A percentile compares a stretch with the other conserved stretches of the same genome.
phyloP scores from a whole-genome alignment of 2,329 filamentous ascomycete genomes.

The Sphaceloma murrayae region DNA sequence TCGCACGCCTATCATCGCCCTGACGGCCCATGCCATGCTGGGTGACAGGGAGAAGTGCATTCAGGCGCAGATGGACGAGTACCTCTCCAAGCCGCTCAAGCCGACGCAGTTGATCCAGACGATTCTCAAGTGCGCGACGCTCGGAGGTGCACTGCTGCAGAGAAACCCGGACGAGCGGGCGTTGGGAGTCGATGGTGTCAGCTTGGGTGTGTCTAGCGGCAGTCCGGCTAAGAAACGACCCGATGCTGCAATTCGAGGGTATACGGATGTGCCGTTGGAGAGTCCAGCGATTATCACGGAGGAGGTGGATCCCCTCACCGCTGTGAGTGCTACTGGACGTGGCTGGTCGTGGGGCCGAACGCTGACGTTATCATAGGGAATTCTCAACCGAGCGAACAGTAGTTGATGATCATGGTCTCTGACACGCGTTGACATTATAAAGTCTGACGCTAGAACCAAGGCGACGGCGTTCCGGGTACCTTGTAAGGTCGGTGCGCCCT shows the following conservation, averaged over 20 bases:
- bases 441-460: too few species aligned
- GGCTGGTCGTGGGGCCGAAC: neutral
- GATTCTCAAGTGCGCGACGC: slow-evolving; percentile 89
- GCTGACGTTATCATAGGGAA: slow-evolving; percentile 4
- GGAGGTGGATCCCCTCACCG: slow-evolving; percentile 36
- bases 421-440: too few species aligned
- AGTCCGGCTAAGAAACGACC: slow-evolving; percentile 21
- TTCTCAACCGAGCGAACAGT: slow-evolving; percentile 13
- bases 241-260: slow-evolving; percentile 50
- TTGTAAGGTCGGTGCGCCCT: too few species aligned
- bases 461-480: neutral
- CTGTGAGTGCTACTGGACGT: slow-evolving; percentile 1
- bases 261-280: slow-evolving; percentile 59
- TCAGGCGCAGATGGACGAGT: slow-evolving; percentile 98
- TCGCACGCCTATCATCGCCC: slow-evolving; percentile 87
- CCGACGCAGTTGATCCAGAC: slow-evolving; percentile 97
- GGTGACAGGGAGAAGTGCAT: slow-evolving; percentile 97
- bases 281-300: slow-evolving; percentile 55
- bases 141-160: slow-evolving; percentile 73
- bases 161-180: slow-evolving; percentile 50
- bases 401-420: too few species aligned
- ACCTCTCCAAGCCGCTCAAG: slow-evolving; percentile 90
- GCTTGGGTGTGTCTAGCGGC: slow-evolving; percentile 1
- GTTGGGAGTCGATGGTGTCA: slow-evolving; percentile 12
- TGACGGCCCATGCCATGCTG: slow-evolving; percentile 97